Evolutionary conservation across 805 yeast species (phyloP).

Genomic region (Zygoascus biomembranicola): DNA sequence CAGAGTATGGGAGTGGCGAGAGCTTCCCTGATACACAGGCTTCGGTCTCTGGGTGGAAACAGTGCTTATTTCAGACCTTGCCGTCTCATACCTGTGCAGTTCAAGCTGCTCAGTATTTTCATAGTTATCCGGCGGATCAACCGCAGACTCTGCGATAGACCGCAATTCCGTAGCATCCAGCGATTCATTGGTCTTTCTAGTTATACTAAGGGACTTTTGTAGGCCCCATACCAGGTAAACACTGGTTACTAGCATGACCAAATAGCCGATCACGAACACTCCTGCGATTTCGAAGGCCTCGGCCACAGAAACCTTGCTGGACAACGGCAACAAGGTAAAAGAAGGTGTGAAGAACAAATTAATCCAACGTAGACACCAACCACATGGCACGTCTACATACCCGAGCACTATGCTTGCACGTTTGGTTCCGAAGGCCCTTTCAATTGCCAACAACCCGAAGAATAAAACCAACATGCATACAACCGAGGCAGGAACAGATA

Average conservation of each 20-base stretch:
- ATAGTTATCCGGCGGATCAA: neutral
- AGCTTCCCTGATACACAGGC: neutral
- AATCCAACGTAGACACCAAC: constrained; percentile 68
- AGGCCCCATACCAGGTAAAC: constrained; percentile 41
- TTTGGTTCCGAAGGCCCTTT: constrained; percentile 31
- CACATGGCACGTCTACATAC: constrained; percentile 51
- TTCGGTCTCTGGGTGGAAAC: neutral
- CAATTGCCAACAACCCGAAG: constrained; percentile 34
- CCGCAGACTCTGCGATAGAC: neutral
- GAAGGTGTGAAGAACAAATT: constrained; percentile 73
- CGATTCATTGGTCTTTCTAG: constrained; percentile 6
- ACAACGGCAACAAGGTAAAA: constrained; percentile 60
- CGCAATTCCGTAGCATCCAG: neutral
- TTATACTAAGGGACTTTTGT: constrained; percentile 29
- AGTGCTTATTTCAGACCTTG: neutral
- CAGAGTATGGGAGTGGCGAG: neutral
- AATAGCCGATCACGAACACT: constrained; percentile 59
- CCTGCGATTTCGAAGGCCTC: constrained; percentile 71
- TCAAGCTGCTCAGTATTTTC: neutral
- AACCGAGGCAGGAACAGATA: constrained; percentile 63
- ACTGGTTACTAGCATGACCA: constrained; percentile 42
- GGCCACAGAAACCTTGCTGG: constrained; percentile 53
- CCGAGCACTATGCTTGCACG: constrained; percentile 22
- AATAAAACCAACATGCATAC: constrained; percentile 58
- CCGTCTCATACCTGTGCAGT: neutral